A percentile compares a stretch with the other conserved stretches of the same genome.
Conservation (phyloP, 306 rosid genomes). For the Gleditsia sinensis region DNA sequence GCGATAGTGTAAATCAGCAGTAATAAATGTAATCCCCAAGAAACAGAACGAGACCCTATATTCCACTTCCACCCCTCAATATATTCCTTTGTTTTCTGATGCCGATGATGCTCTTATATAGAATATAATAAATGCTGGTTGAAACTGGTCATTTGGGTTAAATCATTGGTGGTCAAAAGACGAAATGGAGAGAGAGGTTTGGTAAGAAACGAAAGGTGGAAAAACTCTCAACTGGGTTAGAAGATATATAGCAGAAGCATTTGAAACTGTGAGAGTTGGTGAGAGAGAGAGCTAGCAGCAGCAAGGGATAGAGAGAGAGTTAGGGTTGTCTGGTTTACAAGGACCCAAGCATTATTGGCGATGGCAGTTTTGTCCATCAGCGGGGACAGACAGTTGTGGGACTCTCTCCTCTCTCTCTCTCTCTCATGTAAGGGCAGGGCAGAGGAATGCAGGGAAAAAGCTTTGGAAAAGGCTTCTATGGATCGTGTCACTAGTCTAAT, state of each 20-base stretch:
- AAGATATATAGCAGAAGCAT: slow-evolving; percentile 41
- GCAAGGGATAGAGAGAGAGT: slow-evolving; percentile 4
- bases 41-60: slow-evolving; percentile 62
- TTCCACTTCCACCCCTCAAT: not conserved
- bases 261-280: slow-evolving; percentile 42
- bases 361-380: slow-evolving; percentile 87
- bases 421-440: slow-evolving; percentile 27
- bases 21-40: slow-evolving; percentile 68
- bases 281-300: slow-evolving; percentile 29
- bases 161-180: slow-evolving; percentile 19
- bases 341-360: slow-evolving; percentile 92
- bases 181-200: slow-evolving; percentile 20
- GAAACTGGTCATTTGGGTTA: slow-evolving; percentile 20
- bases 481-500: slow-evolving; percentile 50
- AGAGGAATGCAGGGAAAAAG: not conserved
- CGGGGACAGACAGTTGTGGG: slow-evolving; percentile 83
- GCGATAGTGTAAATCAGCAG: slow-evolving; percentile 56
- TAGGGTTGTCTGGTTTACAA: slow-evolving; percentile 65
- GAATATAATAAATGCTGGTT: slow-evolving; percentile 62
- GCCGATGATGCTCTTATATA: slow-evolving; percentile 35
- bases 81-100: slow-evolving; percentile 57
- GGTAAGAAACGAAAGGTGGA: slow-evolving; percentile 74
- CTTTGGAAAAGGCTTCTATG: slow-evolving; percentile 61
- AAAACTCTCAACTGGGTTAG: slow-evolving; percentile 34
- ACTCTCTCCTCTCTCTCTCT: slow-evolving; percentile 31